Base-by-base conservation (phyloP, 2,329 filamentous ascomycete species). In the Microcyclospora pomicola region DNA sequence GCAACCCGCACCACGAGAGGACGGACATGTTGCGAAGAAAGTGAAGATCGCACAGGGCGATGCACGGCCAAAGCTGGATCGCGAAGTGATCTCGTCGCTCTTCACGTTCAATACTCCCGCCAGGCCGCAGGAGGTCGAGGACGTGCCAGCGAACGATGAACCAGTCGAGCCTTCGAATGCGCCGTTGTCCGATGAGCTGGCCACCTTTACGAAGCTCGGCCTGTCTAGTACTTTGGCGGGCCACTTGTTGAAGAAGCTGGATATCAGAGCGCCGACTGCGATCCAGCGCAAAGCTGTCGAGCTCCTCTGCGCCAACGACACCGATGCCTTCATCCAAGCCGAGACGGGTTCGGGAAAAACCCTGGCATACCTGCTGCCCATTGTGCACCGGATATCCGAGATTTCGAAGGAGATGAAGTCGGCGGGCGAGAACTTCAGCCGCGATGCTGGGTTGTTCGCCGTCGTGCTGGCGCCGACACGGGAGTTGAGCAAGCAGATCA, bases 281-380 rank as follows among this genome's bases (percentile, higher is more conserved):
- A 95, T 98, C 55, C 91, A 98, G 62, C 87, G 87, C 51, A 84
- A 83, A 44, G 81, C 88, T 1, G 79, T 98, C 30, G 72, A 82
- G 31, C 79, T 91, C 50, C 64, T 98, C 43, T 62, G 93, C 33
- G 77, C 77, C 31, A 79, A 81, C 37, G 82, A 93, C 50, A 78
- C 75, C 33, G 91, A 98, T 65, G 87, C 87, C 2, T 98, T 98
- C 52, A 80, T 98, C 27, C 91, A 96, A 59, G 92, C 91, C 2
- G 82, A 98, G 63, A 98, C 91, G 0, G 91, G 91, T 49, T 98
- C 91, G 0, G 91, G 91, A 63, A 98, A 98, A 65, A 98, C 91
- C 0, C 65, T 98, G 42, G 84, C 91, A n/a, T 98, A 98, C 58
- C 70, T 98, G 4, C 65, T 98, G 6, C 91, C 91, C 1, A 81